Base-by-base conservation (phyloP, 345 rosid genomes). In the Toxicodendron radicans region DNA sequence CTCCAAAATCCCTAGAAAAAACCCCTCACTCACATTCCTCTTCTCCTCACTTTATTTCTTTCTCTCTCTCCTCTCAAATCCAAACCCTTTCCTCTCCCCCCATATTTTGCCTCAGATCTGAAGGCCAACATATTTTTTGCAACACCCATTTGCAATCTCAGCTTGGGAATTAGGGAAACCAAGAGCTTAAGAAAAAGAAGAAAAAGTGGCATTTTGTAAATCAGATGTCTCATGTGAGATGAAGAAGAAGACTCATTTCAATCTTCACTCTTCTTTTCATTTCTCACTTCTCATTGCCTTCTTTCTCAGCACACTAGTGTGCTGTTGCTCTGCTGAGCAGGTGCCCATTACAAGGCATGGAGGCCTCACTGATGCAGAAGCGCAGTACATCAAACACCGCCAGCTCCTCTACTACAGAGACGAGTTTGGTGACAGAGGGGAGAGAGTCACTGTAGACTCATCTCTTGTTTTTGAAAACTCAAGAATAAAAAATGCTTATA, bases 401-500 rank as follows among this genome's bases (percentile, higher is more conserved):
- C 99, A 95, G 85, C 97, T 92, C n/a, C 98, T 92, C 54, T 94
- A 87, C 83, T 91, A 91, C 94, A 81, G 86, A 45, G 99, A 94
- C 75, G 91, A 89, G 76, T 86, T 81, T 78, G 95, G 92, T 12
- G 97, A 94, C 81, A 84, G 97, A n/a, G 97, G 97, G 0, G 97
- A 90, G 84, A 59, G 56, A 0, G 94, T 91, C 51, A 84, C 83
- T n/a, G 90, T 95, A 6, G 97, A 91, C 78, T 91, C 96, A 3
- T 81, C 89, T 17, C 83, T 92, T 10, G 64, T 77, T 49, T 92
- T 92, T 70, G 90, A 85, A 75, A 92, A 92, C 73, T 82, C 82
- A 0, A 70, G 96, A 58, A 76, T 86, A 18, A 84, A 84, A 57
- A 69, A 78, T 61, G 97, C 97, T 66, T 92, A 91, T 84, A 81